Evolutionary conservation across 495 filamentous ascomycete species (phyloP), one percentile per base, ranked within the genome.

Genomic region (Lindgomyces ingoldianus): DNA sequence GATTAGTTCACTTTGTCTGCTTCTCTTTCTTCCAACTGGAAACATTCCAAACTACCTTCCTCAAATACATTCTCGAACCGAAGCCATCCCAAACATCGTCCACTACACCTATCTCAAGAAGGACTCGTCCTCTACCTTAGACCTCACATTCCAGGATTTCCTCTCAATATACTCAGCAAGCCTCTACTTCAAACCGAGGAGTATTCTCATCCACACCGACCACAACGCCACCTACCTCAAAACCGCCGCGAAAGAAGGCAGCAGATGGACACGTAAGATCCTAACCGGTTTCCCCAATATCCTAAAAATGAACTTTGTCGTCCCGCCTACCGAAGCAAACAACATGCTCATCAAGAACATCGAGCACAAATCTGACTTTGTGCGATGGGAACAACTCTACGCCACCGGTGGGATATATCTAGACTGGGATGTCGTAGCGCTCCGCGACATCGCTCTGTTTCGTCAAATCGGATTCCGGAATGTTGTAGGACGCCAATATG

Each of bases 71-170:
- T 39, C 33, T 6, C 33, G 33, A 39, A 39, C 33, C 33, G 33
- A 39, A 39, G 14, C 27, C 57, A 74, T 65, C 55, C 70, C 24
- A 60, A 70, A 29, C 30, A 61, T 61, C 29, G 58, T 61, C 9
- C 58, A 61, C 48, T 61, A 61, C 30, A 46, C 50, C 10, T 52
- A 41, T 18, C 14, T 61, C 46, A 61, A 61, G 48, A 39, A 53
- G 39, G 48, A 61, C 25, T 46, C 8, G 3, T 11, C 50, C 26
- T 52, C 46, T 14, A 21, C 27, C 26, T 9, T 63, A 1, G 4
- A 63, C 9, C 47, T 63, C 25, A 18, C 18, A 3, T 63, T 63
- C 41, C 27, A 19, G 6, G 10, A 63, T 24, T 63, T 55, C 51
- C 60, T 63, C 29, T 18, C 49, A 3, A 11, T 63, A 18, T 63